Evolutionary conservation across 805 yeast species (phyloP).

Genomic region (Yarrowia yakushimensis): DNA sequence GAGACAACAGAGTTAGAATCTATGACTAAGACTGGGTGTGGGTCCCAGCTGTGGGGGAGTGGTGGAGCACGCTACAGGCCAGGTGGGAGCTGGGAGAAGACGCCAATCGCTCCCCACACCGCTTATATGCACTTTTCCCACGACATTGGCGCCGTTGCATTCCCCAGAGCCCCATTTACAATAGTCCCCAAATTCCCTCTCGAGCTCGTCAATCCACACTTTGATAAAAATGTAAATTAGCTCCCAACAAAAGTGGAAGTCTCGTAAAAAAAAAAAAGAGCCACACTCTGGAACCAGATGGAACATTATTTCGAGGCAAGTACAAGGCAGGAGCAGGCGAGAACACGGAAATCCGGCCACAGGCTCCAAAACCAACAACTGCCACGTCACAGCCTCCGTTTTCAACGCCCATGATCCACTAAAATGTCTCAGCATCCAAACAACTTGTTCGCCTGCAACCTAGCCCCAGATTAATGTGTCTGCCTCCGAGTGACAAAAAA

Average conservation of each 20-base stretch:
- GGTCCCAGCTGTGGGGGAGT: neutral
- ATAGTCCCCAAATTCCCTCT: neutral
- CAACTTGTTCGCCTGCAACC: too few relatives aligned
- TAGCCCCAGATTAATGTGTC: slow-evolving; percentile 10
- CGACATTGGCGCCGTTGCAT: neutral
- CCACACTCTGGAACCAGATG: neutral
- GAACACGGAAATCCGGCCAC: too few relatives aligned
- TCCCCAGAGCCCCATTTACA: neutral
- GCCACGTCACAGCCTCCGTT: too few relatives aligned
- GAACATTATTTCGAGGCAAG: neutral
- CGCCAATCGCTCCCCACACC: neutral
- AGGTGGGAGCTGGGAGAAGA: neutral
- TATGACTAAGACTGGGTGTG: neutral
- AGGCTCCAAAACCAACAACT: too few relatives aligned
- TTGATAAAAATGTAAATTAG: neutral
- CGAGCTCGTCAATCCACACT: neutral
- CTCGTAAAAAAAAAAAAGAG: neutral
- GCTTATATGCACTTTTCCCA: neutral
- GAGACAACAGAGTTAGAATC: slow-evolving; percentile 16
- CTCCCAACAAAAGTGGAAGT: neutral
- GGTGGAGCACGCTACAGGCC: neutral
- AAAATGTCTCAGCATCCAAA: too few relatives aligned
- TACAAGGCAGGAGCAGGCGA: neutral
- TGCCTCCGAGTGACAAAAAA: too few relatives aligned
- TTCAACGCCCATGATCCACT: too few relatives aligned